Conservation (phyloP, 345 rosid genomes). For the Gossypium stocksii region DNA sequence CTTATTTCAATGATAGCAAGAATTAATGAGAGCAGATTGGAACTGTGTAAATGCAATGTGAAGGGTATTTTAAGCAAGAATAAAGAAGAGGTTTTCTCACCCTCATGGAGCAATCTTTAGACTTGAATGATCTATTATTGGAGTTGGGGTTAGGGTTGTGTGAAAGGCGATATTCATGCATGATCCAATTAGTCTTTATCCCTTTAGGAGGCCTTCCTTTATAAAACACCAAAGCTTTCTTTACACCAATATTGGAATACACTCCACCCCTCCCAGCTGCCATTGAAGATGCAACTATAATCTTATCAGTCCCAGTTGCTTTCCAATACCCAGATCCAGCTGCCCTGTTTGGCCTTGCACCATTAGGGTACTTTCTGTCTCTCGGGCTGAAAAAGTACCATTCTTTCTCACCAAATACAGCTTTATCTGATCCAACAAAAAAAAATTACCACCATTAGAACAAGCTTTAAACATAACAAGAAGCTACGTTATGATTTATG, state of each 20-base stretch:
- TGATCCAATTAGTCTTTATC: conserved; percentile 90
- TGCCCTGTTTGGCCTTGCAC: conserved; percentile 94
- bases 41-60: not conserved
- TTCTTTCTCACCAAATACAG: conserved; percentile 88
- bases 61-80: not conserved
- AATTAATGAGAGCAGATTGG: not conserved
- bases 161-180: conserved; percentile 89
- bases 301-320: conserved; percentile 92
- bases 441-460: not conserved
- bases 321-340: conserved; percentile 98
- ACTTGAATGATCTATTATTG: conserved; percentile 32
- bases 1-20: not conserved
- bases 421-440: conserved; percentile 40
- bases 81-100: conserved; percentile 29
- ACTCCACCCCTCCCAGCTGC: conserved; percentile 14
- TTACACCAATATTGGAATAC: conserved; percentile 69
- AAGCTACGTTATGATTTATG: not conserved
- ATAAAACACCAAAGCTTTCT: conserved; percentile 95
- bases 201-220: conserved; percentile 91
- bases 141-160: conserved; percentile 29
- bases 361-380: conserved; percentile 94
- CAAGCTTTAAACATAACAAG: not conserved
- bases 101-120: conserved; percentile 86
- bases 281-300: conserved; percentile 45
- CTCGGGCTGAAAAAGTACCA: conserved; percentile 99